Percentiles rank a stretch among this genome's conserved stretches.
Conservation (phyloP, 2,329 filamentous ascomycete genomes). For the Chaetomiaceae sp. region DNA sequence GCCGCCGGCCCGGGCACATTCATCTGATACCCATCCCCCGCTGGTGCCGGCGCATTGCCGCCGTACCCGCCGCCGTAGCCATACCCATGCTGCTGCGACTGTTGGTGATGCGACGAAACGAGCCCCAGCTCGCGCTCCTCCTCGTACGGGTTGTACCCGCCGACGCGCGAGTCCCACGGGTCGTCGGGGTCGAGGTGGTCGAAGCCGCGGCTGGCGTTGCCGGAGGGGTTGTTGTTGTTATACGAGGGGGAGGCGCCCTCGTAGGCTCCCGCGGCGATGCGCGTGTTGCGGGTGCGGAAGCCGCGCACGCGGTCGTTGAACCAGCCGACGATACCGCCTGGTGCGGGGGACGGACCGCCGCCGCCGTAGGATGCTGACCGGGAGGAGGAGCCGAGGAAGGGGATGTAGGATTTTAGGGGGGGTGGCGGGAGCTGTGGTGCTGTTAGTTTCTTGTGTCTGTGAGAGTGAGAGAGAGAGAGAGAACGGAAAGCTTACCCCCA, state of each 20-base stretch:
- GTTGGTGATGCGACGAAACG: conserved; percentile 34
- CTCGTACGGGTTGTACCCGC: conserved; percentile 59
- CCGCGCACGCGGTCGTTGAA: conserved; percentile 60
- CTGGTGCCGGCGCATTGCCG: no score
- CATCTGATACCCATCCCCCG: conserved; percentile 45
- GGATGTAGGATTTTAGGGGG: conserved; percentile 62
- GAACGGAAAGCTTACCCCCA: conserved; percentile 53
- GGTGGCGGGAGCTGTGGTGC: conserved; percentile 61
- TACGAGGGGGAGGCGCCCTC: conserved; percentile 49
- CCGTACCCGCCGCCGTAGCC: no score
- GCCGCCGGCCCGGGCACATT: conserved; percentile 37
- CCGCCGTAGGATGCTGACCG: conserved; percentile 42
- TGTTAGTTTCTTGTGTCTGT: conserved; percentile 11
- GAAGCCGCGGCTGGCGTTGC: conserved; percentile 47
- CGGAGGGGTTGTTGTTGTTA: conserved; percentile 25
- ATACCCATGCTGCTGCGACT: conserved; percentile 33
- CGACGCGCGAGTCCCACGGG: conserved; percentile 78
- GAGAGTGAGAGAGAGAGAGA: neutral
- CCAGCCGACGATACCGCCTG: conserved; percentile 67
- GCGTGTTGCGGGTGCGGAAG: conserved; percentile 56
- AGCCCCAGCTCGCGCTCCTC: conserved; percentile 70
- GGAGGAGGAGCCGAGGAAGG: conserved; percentile 57
- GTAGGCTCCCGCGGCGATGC: conserved; percentile 66
- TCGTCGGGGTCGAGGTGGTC: conserved; percentile 74
- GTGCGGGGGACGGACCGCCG: conserved; percentile 49